Evolutionary conservation across 305 asterid genomes (phyloP), one percentile per base, ranked within the genome.

Genomic region (Striga hermonthica): DNA sequence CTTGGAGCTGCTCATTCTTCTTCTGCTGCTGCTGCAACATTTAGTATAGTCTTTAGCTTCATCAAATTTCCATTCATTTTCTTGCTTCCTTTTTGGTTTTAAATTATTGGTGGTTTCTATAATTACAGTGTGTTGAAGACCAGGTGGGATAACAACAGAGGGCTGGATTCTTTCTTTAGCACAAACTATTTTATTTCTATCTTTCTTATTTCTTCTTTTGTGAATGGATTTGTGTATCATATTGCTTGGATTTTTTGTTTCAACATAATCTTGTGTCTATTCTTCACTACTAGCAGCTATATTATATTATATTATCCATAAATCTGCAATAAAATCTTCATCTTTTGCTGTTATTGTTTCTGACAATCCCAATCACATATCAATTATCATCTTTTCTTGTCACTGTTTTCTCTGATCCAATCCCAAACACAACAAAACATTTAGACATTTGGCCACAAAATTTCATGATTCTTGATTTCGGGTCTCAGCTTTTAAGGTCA

Each of bases 31-130:
- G 61, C 75, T 39, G 67, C 64, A 40, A 74, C 70, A 49, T 55
- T 65, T 72, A 76, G 83, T 67, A 44, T 76, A 76, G 82, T 61
- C 31, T 14, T 16, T 70, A 70, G 79, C 68, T 72, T 72, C 74
- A 45, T 53, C 2, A 61, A 62, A 70, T 37, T 55, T 72, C 61
- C 35, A 62, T 62, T 75, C 70, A 68, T 70, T 76, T 72, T 61
- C 64, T 66, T 81, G 74, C 56, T 71, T 71, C 38, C 57, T 64
- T 45, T 57, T 55, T 75, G 0, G 55, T 52, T 76, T 55, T 44
- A 64, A 54, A 31, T 62, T 73, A 67, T 74, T 61, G 65, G 66
- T 71, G 60, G 45, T 65, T 31, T 73, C 10, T 39, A 39, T 39
- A 39, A 45, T 49, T 62, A 65, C 57, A 41, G 53, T 74, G 75